Percentiles rank a stretch among this genome's conserved stretches.
phyloP scores from a whole-genome alignment of 495 filamentous ascomycete species.

The Apodospora peruviana region DNA sequence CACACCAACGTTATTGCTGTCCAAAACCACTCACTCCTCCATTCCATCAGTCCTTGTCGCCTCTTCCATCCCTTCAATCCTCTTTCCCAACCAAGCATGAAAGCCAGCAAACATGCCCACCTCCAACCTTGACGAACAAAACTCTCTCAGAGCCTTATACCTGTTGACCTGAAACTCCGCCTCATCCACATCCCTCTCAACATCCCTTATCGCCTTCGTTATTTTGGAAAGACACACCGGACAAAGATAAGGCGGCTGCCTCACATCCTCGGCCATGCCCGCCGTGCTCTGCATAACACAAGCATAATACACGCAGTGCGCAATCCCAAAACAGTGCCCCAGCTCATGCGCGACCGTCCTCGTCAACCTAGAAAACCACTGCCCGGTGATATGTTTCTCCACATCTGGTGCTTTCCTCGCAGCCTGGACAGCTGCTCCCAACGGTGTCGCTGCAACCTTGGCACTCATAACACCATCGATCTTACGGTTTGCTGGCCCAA shows the following conservation, averaged over 20 bases:
- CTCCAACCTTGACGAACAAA: conserved; percentile 35
- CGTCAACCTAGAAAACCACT: conserved; percentile 54
- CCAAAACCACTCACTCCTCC: no score
- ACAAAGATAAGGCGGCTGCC: conserved; percentile 64
- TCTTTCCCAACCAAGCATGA: conserved; percentile 30
- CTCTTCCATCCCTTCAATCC: conserved; percentile 10
- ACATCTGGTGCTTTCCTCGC: conserved; percentile 5
- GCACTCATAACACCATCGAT: not conserved
- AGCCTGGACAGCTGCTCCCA: conserved; percentile 10
- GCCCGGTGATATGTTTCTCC: conserved; percentile 9
- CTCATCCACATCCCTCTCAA: conserved; percentile 13
- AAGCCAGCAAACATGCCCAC: conserved; percentile 39
- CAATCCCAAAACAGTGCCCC: conserved; percentile 61
- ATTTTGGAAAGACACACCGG: conserved; percentile 58
- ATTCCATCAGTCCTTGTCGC: no score
- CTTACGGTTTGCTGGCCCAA: no score
- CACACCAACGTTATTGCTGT: no score
- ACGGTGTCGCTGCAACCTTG: not conserved
- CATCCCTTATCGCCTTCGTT: conserved; percentile 16
- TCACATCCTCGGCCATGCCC: conserved; percentile 53
- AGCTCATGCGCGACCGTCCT: conserved; percentile 59
- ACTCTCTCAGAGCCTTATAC: conserved; percentile 37
- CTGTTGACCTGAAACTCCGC: conserved; percentile 26
- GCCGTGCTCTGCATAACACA: conserved; percentile 64
- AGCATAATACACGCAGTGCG: conserved; percentile 63